A percentile compares a stretch with the other conserved stretches of the same genome.
phyloP scores from a whole-genome alignment of 139 green algal genomes.

The Chlamydomonas sp. region DNA sequence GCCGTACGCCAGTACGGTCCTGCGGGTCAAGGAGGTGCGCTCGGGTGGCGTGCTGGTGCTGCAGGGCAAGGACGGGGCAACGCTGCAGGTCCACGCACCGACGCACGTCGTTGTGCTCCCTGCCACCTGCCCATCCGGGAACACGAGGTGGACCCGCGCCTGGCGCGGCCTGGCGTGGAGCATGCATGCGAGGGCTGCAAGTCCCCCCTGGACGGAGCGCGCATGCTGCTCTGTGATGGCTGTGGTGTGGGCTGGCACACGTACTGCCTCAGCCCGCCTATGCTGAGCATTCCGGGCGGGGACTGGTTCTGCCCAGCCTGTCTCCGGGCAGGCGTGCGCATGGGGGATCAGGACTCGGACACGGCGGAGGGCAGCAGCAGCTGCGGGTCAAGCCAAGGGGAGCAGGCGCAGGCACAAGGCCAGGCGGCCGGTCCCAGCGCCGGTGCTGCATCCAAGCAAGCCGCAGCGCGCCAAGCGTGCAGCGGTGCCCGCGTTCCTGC shows the following conservation, averaged over 20 bases:
- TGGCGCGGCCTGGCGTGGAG: neutral
- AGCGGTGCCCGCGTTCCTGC: too few species aligned
- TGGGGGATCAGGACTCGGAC: neutral
- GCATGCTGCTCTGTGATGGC: conserved; percentile 52
- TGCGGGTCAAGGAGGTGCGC: neutral
- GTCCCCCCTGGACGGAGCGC: neutral
- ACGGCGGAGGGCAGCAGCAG: neutral
- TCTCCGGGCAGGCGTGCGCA: too few species aligned
- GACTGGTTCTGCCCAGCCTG: conserved; percentile 41
- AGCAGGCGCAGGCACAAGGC: neutral
- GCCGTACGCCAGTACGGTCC: neutral
- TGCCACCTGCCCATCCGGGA: neutral
- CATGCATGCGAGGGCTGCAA: conserved; percentile 18
- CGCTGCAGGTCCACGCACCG: neutral
- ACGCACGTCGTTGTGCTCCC: neutral
- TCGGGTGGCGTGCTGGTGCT: conserved; percentile 3
- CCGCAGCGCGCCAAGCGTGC: too few species aligned
- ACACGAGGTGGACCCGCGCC: neutral
- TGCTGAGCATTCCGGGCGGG: conserved; percentile 18
- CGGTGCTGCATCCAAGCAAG: too few species aligned
- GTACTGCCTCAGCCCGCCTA: conserved; percentile 33
- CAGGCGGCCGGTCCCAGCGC: too few species aligned
- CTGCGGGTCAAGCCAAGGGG: neutral
- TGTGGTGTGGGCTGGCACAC: conserved; percentile 41
- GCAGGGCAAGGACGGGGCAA: conserved; percentile 14